A percentile compares a stretch with the other conserved stretches of the same genome.
Conservation (phyloP, 2,329 filamentous ascomycete species). For the Penicillium fuscoglaucum region DNA sequence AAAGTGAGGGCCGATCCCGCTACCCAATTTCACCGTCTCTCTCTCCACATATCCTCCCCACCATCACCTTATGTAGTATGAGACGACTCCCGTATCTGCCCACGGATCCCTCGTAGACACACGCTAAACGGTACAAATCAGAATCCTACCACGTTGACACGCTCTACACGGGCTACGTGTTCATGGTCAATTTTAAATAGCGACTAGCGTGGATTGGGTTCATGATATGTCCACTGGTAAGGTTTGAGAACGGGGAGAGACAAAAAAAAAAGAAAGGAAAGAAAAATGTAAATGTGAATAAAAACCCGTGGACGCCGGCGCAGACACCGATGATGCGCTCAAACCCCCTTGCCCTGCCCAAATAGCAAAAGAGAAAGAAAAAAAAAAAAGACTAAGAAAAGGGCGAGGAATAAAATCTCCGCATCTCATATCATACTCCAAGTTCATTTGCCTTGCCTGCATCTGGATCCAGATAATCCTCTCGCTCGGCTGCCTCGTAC, state of each 20-base stretch:
- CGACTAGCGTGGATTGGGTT: constrained; percentile 8
- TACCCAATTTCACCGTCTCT: constrained; percentile 10
- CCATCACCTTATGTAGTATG: not conserved
- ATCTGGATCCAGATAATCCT: constrained; percentile 82
- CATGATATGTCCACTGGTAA: constrained; percentile 2
- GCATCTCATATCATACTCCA: constrained; percentile 23
- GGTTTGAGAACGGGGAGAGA: not conserved
- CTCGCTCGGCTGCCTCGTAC: constrained; percentile 91
- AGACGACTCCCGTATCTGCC: not conserved
- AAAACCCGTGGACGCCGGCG: constrained; percentile 13
- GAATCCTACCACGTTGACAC: constrained; percentile 9
- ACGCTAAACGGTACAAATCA: constrained; percentile 3
- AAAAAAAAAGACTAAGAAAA: constrained; percentile 3
- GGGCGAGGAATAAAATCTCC: constrained; percentile 1
- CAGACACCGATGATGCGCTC: constrained; percentile 24
- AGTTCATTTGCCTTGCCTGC: constrained; percentile 48
- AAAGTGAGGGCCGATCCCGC: constrained; percentile 8
- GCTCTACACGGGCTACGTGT: constrained; percentile 19
- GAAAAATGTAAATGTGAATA: not conserved
- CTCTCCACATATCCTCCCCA: not conserved
- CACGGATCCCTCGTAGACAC: not conserved
- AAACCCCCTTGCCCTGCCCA: constrained; percentile 22
- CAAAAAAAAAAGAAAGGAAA: not conserved
- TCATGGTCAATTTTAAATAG: constrained; percentile 10
- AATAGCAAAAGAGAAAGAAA: constrained; percentile 12